Conservation (phyloP, 345 rosid species). For the Nephelium lappaceum region DNA sequence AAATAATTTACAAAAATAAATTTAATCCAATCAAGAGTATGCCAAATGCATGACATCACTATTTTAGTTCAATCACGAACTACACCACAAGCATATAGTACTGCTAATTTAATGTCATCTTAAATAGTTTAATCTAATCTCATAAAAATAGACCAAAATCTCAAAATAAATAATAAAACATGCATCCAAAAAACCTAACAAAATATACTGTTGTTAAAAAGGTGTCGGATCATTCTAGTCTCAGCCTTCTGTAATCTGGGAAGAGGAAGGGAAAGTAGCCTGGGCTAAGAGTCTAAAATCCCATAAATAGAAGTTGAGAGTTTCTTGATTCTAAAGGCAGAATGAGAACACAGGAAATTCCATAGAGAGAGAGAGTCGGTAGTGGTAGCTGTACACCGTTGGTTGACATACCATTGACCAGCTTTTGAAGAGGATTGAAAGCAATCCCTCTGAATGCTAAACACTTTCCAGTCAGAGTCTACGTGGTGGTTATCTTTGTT, state of each 20-base stretch:
- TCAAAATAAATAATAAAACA: no score
- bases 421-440: background rate
- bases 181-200: no score
- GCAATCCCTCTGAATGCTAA: slow-evolving; percentile 14
- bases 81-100: no score
- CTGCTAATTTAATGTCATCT: no score
- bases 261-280: background rate
- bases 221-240: background rate
- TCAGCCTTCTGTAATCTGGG: background rate
- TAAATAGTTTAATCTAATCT: no score
- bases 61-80: no score
- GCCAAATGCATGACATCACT: no score
- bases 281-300: background rate
- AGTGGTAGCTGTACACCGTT: slow-evolving; percentile 6
- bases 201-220: background rate
- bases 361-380: background rate
- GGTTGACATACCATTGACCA: slow-evolving; percentile 18
- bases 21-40: no score
- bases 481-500: slow-evolving; percentile 17
- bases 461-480: slow-evolving; percentile 30
- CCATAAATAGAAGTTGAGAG: background rate
- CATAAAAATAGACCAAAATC: no score
- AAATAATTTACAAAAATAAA: no score
- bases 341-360: background rate
- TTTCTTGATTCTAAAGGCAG: background rate